Evolutionary conservation across 345 rosid species (phyloP).

Genomic region (Gossypium stocksii): DNA sequence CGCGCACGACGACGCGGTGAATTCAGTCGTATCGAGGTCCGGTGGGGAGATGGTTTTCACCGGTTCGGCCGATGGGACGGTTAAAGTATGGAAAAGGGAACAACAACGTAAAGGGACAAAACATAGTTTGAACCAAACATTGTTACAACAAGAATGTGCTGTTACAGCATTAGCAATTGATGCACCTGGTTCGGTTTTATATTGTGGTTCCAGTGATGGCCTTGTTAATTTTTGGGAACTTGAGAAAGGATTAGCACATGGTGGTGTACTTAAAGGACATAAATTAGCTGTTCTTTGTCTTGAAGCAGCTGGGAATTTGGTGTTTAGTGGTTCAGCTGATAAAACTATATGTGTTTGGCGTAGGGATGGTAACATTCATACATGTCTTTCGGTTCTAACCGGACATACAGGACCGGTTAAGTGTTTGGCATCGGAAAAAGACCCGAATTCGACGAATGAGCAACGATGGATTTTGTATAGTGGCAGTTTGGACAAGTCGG

Average conservation of each 20-base stretch:
- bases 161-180: conserved; percentile 74
- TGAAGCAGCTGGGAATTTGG: conserved; percentile 60
- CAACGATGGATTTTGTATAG: conserved; percentile 79
- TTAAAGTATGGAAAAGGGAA: conserved; percentile 81
- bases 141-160: conserved; percentile 81
- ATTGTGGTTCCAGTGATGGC: conserved; percentile 92
- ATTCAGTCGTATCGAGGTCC: conserved; percentile 53
- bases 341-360: conserved; percentile 94
- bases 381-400: conserved; percentile 82
- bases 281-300: conserved; percentile 89
- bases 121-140: conserved; percentile 48
- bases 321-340: conserved; percentile 94
- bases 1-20: conserved; percentile 92
- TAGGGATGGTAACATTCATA: conserved; percentile 62
- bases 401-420: conserved; percentile 95
- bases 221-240: conserved; percentile 84
- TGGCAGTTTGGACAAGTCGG: conserved; percentile 90
- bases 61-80: conserved; percentile 93
- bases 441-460: conserved; percentile 39
- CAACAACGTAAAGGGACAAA: conserved; percentile 45
- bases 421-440: conserved; percentile 78
- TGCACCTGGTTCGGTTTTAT: conserved; percentile 42
- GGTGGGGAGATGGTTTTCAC: conserved; percentile 56
- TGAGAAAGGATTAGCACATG: conserved; percentile 60
- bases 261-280: conserved; percentile 82